These are phyloP conservation scores for Trichoderma asperelloides DNA, from an alignment of 495 filamentous ascomycete species.

Conservation along the genomic window DNA sequence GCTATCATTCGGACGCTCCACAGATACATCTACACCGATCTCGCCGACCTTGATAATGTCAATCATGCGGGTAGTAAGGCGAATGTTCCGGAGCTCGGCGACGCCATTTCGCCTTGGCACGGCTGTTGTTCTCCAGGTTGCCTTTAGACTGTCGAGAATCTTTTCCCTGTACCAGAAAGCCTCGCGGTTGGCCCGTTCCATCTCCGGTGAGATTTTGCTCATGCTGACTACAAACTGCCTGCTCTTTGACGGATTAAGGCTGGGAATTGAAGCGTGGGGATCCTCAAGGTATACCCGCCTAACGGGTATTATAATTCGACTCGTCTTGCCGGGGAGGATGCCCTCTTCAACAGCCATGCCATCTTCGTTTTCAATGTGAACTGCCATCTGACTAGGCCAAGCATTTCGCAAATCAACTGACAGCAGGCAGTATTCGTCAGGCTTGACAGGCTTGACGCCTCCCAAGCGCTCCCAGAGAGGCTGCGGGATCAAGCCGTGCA, in stretches of 20 bases:
- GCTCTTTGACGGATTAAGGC: conserved; percentile 64
- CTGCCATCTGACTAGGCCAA: conserved; percentile 68
- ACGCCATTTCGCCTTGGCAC: conserved; percentile 50
- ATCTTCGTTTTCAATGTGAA: conserved; percentile 39
- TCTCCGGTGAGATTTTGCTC: conserved; percentile 65
- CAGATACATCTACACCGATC: conserved; percentile 55
- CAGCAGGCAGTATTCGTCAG: conserved; percentile 64
- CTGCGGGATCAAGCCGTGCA: conserved; percentile 43
- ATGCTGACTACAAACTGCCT: conserved; percentile 85
- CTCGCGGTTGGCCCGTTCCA: conserved; percentile 68
- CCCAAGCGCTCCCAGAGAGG: conserved; percentile 32
- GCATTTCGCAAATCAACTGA: conserved; percentile 79
- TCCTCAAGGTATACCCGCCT: conserved; percentile 68
- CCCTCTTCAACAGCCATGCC: conserved; percentile 39
- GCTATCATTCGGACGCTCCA: conserved; percentile 26
- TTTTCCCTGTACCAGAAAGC: conserved; percentile 90
- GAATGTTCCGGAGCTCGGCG: conserved; percentile 65
- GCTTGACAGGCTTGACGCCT: conserved; percentile 16
- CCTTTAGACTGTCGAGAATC: conserved; percentile 61
- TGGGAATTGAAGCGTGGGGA: conserved; percentile 68
- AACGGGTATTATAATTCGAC: conserved; percentile 66
- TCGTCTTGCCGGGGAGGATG: conserved; percentile 68
- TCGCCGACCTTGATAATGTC: conserved; percentile 78
- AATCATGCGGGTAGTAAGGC: conserved; percentile 69
- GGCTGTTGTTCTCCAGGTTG: conserved; percentile 58